Conservation (phyloP, 306 rosid species). For the Luffa aegyptiaca region DNA sequence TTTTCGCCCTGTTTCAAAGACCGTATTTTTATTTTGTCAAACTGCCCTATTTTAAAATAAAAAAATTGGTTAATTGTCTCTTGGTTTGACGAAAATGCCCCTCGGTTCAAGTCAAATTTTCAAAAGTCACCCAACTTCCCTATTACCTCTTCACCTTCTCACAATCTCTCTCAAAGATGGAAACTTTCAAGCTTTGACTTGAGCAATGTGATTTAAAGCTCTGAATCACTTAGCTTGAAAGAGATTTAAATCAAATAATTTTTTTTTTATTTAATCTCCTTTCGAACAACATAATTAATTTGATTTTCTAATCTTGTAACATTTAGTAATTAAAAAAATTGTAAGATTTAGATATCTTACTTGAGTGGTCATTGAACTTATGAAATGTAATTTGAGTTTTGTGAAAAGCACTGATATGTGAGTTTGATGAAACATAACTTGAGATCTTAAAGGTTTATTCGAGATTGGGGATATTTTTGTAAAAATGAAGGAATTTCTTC, state of each 20-base stretch:
- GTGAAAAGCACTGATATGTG: too few species aligned
- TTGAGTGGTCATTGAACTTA: too few species aligned
- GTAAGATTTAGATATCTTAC: too few species aligned
- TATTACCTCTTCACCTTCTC: neutral
- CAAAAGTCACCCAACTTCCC: neutral
- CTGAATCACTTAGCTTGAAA: neutral
- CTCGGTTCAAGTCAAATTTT: neutral
- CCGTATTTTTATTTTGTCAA: constrained; percentile 3
- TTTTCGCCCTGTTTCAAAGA: neutral
- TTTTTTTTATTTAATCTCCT: neutral
- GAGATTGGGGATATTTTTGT: too few species aligned
- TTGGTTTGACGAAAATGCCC: neutral
- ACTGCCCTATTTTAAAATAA: neutral
- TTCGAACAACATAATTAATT: too few species aligned
- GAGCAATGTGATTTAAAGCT: neutral
- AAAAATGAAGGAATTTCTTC: too few species aligned
- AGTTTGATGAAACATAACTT: too few species aligned
- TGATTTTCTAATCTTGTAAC: neutral
- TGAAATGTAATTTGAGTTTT: too few species aligned
- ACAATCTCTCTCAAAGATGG: neutral
- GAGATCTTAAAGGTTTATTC: too few species aligned
- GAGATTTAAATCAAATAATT: neutral
- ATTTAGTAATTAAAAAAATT: too few species aligned
- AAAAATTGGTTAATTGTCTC: neutral
- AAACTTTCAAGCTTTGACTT: neutral